Percentiles rank a stretch among this genome's conserved stretches.
These are phyloP conservation scores for Phytopythium oedochilum DNA, from an alignment of 352 stramenopile genomes.

Conservation along the genomic window DNA sequence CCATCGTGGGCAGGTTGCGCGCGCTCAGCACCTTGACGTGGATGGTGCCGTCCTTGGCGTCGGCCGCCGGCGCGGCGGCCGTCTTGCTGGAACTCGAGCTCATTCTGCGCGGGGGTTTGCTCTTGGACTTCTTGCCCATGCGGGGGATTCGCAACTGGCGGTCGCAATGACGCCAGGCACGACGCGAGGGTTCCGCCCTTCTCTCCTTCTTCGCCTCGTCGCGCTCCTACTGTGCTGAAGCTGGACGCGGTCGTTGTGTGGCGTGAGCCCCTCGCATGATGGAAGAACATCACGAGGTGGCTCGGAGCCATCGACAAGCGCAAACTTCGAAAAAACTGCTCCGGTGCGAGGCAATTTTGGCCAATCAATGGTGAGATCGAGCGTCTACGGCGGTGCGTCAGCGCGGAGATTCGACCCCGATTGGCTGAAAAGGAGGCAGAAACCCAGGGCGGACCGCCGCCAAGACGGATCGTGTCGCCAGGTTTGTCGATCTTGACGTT, in stretches of 20 bases:
- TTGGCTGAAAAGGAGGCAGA: conserved; percentile 1
- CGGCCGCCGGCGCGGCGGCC: conserved; percentile 2
- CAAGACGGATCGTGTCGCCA: neutral
- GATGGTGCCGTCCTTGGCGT: conserved; percentile 54
- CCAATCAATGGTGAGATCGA: neutral
- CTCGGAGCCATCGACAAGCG: neutral
- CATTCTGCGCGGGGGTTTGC: conserved; percentile 3
- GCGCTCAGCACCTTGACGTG: conserved; percentile 68
- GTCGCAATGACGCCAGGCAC: neutral
- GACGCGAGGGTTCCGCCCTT: neutral
- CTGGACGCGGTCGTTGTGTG: too few relatives aligned
- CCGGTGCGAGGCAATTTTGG: neutral
- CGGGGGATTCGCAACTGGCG: conserved; percentile 23
- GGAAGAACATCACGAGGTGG: neutral
- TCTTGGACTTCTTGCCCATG: conserved; percentile 29
- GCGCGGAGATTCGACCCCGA: neutral
- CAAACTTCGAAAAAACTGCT: neutral
- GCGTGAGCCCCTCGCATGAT: neutral
- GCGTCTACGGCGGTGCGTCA: conserved; percentile 6
- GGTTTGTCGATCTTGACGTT: neutral
- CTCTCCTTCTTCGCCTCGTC: neutral
- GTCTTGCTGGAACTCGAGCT: conserved; percentile 3
- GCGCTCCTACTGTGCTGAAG: neutral
- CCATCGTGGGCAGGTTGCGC: conserved; percentile 60
- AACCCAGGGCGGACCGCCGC: neutral